Base-by-base conservation (phyloP, 2,329 filamentous ascomycete genomes). In the Cytospora mali region DNA sequence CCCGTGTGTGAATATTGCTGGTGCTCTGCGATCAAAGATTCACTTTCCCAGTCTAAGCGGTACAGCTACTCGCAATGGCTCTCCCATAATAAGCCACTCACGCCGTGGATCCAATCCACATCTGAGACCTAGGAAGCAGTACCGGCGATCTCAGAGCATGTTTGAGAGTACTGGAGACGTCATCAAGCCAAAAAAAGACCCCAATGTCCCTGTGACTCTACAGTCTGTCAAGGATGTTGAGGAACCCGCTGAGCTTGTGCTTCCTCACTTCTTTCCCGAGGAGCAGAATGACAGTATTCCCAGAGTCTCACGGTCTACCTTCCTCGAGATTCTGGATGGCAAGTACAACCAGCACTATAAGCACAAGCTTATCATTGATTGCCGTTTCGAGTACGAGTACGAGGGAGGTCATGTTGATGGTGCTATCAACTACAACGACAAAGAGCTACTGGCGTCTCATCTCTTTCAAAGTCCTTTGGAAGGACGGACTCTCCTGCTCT, bases 351-450 rank as follows among this genome's bases (percentile, higher is more conserved):
- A 88, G 28, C 76, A 85, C 27, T 98, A 91, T 74, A 88, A 93
- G 64, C 86, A 93, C 73, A 88, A 92, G 74, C 85, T 96, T 76
- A 84, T 99, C 71, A 89, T 99, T 71, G 95, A 99, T 76, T 99
- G 95, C 75, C 91, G 95, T 23, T 99, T 99, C 74, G 95, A 99
- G 81, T 99, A 99, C 75, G 95, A 99, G 78, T 99, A 96, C 74
- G 90, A 97, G 18, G 95, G 95, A 62, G 95, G 95, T 35, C 95
- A 99, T 75, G 97, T 99, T 72, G 86, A 93, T 69, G 91, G 91
- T 21, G 95, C 95, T 50, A 82, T 97, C 77, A 99, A 99, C 80
- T 95, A 93, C 81, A 98, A 97, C 77, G 92, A 97, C 79, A 97
- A 97, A 77, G 94, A 99, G 71, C 79, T 90, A 65, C 82, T 99